Evolutionary conservation across 2,329 filamentous ascomycete species (phyloP), one percentile per base, ranked within the genome.

Genomic region (Aspergillus flavus): DNA sequence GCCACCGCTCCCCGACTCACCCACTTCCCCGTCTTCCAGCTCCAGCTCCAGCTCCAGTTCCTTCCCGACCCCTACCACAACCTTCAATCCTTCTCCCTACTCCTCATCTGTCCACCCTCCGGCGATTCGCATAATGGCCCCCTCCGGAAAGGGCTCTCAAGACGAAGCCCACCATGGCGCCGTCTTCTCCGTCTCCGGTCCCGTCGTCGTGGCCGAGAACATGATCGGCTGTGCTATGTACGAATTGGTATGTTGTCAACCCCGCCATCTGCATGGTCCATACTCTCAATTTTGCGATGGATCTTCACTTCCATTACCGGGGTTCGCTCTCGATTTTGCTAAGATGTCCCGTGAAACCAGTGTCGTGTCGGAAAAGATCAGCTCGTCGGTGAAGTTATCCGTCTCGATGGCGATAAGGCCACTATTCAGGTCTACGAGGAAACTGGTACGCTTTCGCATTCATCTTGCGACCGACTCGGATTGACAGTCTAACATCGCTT

Each of bases 181-280:
- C 66, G 86, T 92, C 81, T 92, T 89, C 82, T 92, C 89, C 67
- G 83, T 92, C 72, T 91, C 89, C 68, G 89, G 89, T 71, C 95
- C 95, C 76, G 95, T 99, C 85, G 90, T 99, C 74, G 87, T 99
- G 72, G 95, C 94, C 78, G 94, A 98, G 84, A 90, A 97, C 82
- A 97, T 99, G 94, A 93, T 94, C 77, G 95, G 95, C 80, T 95
- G 95, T 86, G 94, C 95, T 80, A 99, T 99, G 95, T 97, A 98
- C 88, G 95, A 99, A 84, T 86, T 99, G 84, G 93, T 93, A 85
- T 72, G 88, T 79, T 57, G 39, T 53, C 45, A 16, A 23, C 52
- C 34, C 52, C 48, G 48, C 52, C 52, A 39, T 39, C 32, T 4
- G 34, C 39, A 41, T 41, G 23, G 26, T 19, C 32, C 34, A 16